Evolutionary conservation across 208 protist genomes (phyloP), one percentile per base, ranked within the genome.

Genomic region (Wallacemonas sp.): DNA sequence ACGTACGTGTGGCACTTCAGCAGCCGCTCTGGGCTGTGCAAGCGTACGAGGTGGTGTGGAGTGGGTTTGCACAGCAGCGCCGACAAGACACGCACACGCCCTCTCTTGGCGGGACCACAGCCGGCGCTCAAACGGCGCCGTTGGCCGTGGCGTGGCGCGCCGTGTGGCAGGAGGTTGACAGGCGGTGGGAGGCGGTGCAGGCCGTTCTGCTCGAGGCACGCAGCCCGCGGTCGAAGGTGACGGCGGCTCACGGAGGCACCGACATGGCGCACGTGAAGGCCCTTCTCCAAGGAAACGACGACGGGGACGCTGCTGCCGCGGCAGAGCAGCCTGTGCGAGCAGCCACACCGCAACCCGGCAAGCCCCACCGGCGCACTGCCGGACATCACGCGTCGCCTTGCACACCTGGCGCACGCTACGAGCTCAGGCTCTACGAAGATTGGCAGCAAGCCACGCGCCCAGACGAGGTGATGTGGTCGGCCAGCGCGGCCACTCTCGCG

Each of bases 1-100:
- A 80, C 62, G 75, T 78, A 42, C 71, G 74, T 44, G 4, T 62
- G 30, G 44, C 58, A 58, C 34, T 33, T 28, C 19, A 55, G 36
- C 28, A 69, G 61, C 44, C 56, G 67, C 27, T 83, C 14, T 58
- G 51, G 51, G 51, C 69, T 46, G 42, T 46, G 6, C 62, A 56
- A 19, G 73, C 68, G 17, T 65, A 33, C 53, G 39, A 39, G 28
- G 49, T 51, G 6, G 51, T 58, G 28, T 58, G 51, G 51, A 27
- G 12, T 11, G 3, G 5, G n/a, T 58, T 49, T 22, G 56, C 28
- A 2, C 30, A 41, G 15, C 39, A 49, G 55, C 53, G 27, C 14
- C 26, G 53, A 24, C 31, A n/a, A n/a, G n/a, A n/a, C n/a, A n/a
- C n/a, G n/a, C n/a, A n/a, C n/a, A n/a, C n/a, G n/a, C n/a, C n/a